Evolutionary conservation across 495 filamentous ascomycete species (phyloP), one percentile per base, ranked within the genome.

Genomic region (Aspergillus mulundensis): DNA sequence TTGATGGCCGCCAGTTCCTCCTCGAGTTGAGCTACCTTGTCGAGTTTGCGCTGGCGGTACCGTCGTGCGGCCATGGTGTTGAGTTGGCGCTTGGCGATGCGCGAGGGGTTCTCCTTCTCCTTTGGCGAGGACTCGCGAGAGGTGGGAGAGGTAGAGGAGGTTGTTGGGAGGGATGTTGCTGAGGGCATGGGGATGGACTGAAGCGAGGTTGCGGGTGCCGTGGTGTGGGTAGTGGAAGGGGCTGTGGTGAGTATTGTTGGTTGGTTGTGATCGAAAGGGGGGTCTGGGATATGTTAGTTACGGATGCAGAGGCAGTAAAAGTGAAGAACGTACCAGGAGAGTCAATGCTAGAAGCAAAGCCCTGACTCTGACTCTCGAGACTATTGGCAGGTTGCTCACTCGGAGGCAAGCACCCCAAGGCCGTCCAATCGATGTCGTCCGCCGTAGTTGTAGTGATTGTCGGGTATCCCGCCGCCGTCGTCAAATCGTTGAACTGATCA

Each of bases 51-150:
- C 71, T 89, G 81, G 21, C 88, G 82, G 68, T 87, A 91, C 53
- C 85, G 81, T 52, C 86, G 82, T 50, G 87, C 84, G 5, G 85
- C 83, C 42, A 88, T 70, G 48, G 87, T 87, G 66, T 91, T 88
- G 36, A 84, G 78, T 46, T 79, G 77, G 18, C 86, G 84, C 64
- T 86, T 87, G 50, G 70, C 62, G 18, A 74, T 65, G 20, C 68
- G 65, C 36, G 66, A 69, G 2, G 67, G n/a, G 23, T 50, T 25
- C 15, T 58, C 59, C 39, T 55, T 62, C 19, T 47, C 43, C 12
- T 45, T 32, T 7, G 46, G 30, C n/a, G 46, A 36, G 1, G 50
- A 38, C 7, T 49, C 59, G 15, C 39, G 52, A 25, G 53, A 50
- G 10, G 46, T n/a, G 32, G 32, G 12, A 8, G 25, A 28, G 25